Base-by-base conservation (phyloP, 2,329 filamentous ascomycete genomes). In the Periconia digitata region DNA sequence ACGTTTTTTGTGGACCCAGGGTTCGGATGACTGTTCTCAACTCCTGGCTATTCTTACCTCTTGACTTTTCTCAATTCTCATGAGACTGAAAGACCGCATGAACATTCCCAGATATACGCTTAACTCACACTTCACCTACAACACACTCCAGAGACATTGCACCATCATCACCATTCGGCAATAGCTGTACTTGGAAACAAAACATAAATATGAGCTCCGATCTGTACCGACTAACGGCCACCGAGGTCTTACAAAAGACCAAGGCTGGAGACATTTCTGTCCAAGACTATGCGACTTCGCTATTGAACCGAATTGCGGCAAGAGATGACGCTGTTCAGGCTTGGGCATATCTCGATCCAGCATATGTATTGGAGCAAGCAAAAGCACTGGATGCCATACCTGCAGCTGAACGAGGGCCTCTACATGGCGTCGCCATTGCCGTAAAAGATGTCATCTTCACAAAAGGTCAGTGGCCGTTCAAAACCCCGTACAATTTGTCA, bases 381-480 rank as follows among this genome's bases (percentile, higher is more conserved):
- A 71, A 64, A 37, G 63, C 64, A 10, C 73, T 85, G 0, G 82
- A 85, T 56, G 52, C 67, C 20, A 53, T 84, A 2, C 77, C 81
- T 0, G 37, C 53, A 0, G 69, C 73, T 1, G 54, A 79, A 46
- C 71, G 82, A 46, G 81, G 82, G 0, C 79, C 78, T 0, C 64
- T 85, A 0, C 81, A 85, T 56, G 82, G 82, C 1, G 62, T 85
- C 6, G 74, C 79, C 0, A 67, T 85, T n/a, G 83, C 73, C 1
- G 72, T 85, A 10, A 85, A 85, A 59, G 83, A 85, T 70, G 73
- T 85, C 2, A 81, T 85, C 13, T 51, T 59, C 34, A 53, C 75
- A 74, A 56, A 85, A 78, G 37, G 37, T 39, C 22, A 20, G 16
- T 39, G n/a, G n/a, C n/a, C n/a, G n/a, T n/a, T n/a, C 15, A 6